Evolutionary conservation across 371 early-diverging fungal genomes (phyloP), one percentile per base, ranked within the genome.

Genomic region (Rhizopus arrhizus): DNA sequence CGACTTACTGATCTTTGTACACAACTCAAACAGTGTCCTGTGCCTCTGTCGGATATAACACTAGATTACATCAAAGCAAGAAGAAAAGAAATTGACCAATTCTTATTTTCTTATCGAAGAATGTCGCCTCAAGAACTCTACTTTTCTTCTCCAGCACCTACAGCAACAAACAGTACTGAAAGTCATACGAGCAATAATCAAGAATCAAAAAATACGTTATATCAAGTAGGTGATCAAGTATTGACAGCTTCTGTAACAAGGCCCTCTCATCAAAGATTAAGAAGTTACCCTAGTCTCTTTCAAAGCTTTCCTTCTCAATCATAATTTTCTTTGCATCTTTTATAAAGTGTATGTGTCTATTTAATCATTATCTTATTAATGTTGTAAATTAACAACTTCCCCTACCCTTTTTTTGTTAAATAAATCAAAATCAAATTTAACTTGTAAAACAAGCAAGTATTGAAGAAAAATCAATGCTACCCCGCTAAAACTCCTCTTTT

Each of bases 241-340:
- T 66, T 74, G 38, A 72, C 74, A 29, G 69, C 78, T 35, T 77
- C 78, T 28, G 64, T 77, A 41, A 77, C 78, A 33, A 72, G 78
- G 22, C 61, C 68, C 8, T 69, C 61, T 36, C 72, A 77, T 34
- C 66, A 64, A 35, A 62, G 68, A 12, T 63, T 77, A 42, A 68
- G 70, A 50, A 70, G 61, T 47, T 77, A 72, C 53, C 78, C 78
- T n/a, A 70, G 45, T 58, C 64, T 72, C 16, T 56, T 77, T 34
- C 57, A 58, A 61, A 58, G 52, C 50, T 61, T 66, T 53, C 64
- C 64, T n/a, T 40, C 29, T 45, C 59, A 55, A 51, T 43, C 46
- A 31, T 59, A 56, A 48, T 38, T 13, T 43, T 15, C 15, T 43
- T 43, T 43, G 15, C 43, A 43, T n/a, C 9, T 43, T 36, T 15